These are phyloP conservation scores for Geotrichum cucujoidarum DNA, from an alignment of 1,139 yeast species.

Conservation along the genomic window DNA sequence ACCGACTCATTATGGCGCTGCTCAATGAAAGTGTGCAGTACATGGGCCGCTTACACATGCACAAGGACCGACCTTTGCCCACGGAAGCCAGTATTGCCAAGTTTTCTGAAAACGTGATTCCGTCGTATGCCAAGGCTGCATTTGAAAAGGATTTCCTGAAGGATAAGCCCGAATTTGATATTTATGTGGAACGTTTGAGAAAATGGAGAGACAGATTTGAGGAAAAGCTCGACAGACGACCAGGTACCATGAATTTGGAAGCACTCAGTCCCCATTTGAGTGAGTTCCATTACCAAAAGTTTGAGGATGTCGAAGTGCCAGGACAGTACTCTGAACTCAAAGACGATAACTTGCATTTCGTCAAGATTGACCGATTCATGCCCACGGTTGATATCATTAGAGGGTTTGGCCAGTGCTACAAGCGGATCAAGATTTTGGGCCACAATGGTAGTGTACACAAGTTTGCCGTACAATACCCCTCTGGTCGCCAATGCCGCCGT, in stretches of 20 bases:
- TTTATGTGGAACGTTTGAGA: conserved; percentile 75
- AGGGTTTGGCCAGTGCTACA: conserved; percentile 89
- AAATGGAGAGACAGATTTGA: conserved; percentile 93
- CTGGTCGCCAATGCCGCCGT: conserved; percentile 94
- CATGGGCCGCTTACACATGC: conserved; percentile 72
- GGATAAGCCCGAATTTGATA: conserved; percentile 83
- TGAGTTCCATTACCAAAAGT: conserved; percentile 96
- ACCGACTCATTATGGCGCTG: conserved; percentile 84
- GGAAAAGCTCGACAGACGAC: conserved; percentile 75
- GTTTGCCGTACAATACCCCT: conserved; percentile 96
- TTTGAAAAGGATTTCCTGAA: conserved; percentile 88
- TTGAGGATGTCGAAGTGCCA: conserved; percentile 95
- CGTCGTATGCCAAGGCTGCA: conserved; percentile 83
- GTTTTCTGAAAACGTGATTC: conserved; percentile 90
- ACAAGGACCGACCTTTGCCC: conserved; percentile 82
- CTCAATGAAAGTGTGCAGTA: conserved; percentile 91
- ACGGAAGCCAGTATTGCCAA: conserved; percentile 86
- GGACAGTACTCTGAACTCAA: conserved; percentile 79
- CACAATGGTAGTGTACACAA: conserved; percentile 89
- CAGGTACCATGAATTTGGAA: conserved; percentile 74
- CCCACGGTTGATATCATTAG: conserved; percentile 86
- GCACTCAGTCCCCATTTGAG: conserved; percentile 90
- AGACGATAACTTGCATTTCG: conserved; percentile 81
- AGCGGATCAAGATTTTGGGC: conserved; percentile 84
- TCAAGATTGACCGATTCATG: conserved; percentile 87